These are phyloP conservation scores for Erythrobasidium hasegawianum DNA, from an alignment of 1,284 basidiomycete species.

Conservation along the genomic window DNA sequence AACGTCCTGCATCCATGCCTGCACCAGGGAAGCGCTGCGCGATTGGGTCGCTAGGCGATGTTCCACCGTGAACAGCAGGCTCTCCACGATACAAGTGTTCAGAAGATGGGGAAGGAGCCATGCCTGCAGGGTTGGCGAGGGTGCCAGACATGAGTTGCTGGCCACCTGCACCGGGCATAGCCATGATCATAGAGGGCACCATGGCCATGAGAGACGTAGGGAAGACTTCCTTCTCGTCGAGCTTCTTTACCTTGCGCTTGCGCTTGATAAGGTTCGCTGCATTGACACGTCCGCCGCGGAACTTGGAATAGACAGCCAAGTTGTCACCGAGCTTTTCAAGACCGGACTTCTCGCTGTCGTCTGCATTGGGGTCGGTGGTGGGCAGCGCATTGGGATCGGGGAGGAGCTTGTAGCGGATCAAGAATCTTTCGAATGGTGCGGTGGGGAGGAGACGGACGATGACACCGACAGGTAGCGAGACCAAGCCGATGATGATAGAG, in stretches of 20 bases:
- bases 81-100: constrained; percentile 7
- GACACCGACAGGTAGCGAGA: constrained; percentile 82
- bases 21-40: not conserved
- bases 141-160: constrained; percentile 48
- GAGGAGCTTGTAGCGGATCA: constrained; percentile 65
- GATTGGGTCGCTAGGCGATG: not conserved
- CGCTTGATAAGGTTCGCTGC: constrained; percentile 52
- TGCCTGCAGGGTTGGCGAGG: constrained; percentile 1
- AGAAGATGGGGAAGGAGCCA: constrained; percentile 12
- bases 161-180: constrained; percentile 78
- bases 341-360: constrained; percentile 39
- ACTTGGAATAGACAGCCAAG: constrained; percentile 69
- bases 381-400: constrained; percentile 67
- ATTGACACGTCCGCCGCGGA: constrained; percentile 79
- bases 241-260: constrained; percentile 43
- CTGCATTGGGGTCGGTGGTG: constrained; percentile 18
- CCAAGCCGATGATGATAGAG: constrained; percentile 75
- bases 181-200: constrained; percentile 79
- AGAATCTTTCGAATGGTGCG: constrained; percentile 67
- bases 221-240: constrained; percentile 46
- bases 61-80: constrained; percentile 3
- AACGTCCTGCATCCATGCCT: no score
- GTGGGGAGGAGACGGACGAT: constrained; percentile 79
- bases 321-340: constrained; percentile 78
- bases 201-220: constrained; percentile 85